A percentile compares a stretch with the other conserved stretches of the same genome.
These are phyloP conservation scores for Ophiostoma populinum DNA, from an alignment of 2,329 filamentous ascomycete genomes.

Conservation along the genomic window DNA sequence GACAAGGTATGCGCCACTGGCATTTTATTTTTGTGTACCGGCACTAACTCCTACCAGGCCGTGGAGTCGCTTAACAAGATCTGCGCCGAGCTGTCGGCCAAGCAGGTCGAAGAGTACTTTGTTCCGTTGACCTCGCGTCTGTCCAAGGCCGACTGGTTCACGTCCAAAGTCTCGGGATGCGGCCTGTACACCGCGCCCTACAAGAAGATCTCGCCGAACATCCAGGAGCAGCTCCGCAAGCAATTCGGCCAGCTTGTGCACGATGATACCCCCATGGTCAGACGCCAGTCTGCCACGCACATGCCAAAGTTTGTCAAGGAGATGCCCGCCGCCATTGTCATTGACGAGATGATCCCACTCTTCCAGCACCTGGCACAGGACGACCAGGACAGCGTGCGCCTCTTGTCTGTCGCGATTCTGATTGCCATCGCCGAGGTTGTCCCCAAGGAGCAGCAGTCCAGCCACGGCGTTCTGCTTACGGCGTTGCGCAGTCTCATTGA, in stretches of 20 bases:
- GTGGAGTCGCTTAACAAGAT: constrained; percentile 99
- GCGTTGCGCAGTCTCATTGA: constrained; percentile 88
- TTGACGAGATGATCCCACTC: constrained; percentile 97
- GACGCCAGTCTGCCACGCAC: constrained; percentile 90
- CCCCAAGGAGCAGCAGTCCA: constrained; percentile 93
- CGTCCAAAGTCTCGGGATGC: constrained; percentile 94
- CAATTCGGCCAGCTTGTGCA: constrained; percentile 89
- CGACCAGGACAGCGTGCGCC: constrained; percentile 91
- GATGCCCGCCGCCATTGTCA: constrained; percentile 79
- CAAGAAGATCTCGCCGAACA: constrained; percentile 69
- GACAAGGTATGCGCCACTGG: constrained; percentile 66
- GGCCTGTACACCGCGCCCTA: constrained; percentile 91
- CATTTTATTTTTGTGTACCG: background rate
- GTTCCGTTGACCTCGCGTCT: constrained; percentile 89
- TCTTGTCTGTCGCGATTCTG: constrained; percentile 90
- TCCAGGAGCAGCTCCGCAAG: constrained; percentile 80
- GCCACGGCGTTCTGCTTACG: constrained; percentile 81
- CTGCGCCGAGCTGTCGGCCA: constrained; percentile 73
- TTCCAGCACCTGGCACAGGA: constrained; percentile 95
- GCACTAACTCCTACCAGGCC: constrained; percentile 37
- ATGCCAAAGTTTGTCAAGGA: constrained; percentile 95
- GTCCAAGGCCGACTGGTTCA: constrained; percentile 99
- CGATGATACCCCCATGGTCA: constrained; percentile 98
- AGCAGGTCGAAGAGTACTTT: constrained; percentile 94
- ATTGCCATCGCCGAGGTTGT: constrained; percentile 95